Base-by-base conservation (phyloP, 2,329 filamentous ascomycete species). In the Phaeosphaeriaceae sp. region DNA sequence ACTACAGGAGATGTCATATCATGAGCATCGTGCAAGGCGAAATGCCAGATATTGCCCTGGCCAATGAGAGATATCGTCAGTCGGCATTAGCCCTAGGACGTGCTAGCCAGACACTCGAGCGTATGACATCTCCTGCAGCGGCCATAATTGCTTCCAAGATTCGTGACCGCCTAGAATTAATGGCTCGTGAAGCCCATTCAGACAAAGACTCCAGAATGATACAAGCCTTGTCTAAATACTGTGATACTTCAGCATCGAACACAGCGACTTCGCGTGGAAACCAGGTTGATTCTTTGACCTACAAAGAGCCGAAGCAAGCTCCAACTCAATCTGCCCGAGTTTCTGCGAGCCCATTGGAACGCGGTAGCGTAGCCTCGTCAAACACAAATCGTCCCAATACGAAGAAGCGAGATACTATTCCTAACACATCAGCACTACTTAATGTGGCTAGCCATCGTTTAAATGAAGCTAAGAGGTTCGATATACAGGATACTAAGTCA, bases 81-180 rank as follows among this genome's bases (percentile, higher is more conserved):
- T 26, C 23, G 16, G 37, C 17, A 9, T 3, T 2, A 5, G 23
- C 13, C 16, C 34, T 48, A 18, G 20, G 13, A 12, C 17, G 39
- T 3, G n/a, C 42, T 0, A 41, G 29, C 17, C 18, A 20, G 7
- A 7, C 15, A 12, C 42, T 56, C n/a, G 32, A 36, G n/a, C 17
- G n/a, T 4, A 28, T 44, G 17, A 8, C 5, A 3, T 50, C 46
- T 41, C 42, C 42, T 17, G 13, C n/a, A 18, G 39, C 45, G 26
- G 36, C 32, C 11, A n/a, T 39, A 26, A 37, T 50, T 32, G 35
- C 26, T 12, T 28, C 16, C 13, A 30, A 30, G 33, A 9, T 47
- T 8, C 46, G 36, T 13, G 15, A 29, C 32, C 46, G 43, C 18
- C 40, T 50, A 5, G 12, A 28, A 8, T 39, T 33, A 13, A 42